Percentiles rank a stretch among this genome's conserved stretches.
Conservation (phyloP, 2,329 filamentous ascomycete species). For the Canariomyces notabilis region DNA sequence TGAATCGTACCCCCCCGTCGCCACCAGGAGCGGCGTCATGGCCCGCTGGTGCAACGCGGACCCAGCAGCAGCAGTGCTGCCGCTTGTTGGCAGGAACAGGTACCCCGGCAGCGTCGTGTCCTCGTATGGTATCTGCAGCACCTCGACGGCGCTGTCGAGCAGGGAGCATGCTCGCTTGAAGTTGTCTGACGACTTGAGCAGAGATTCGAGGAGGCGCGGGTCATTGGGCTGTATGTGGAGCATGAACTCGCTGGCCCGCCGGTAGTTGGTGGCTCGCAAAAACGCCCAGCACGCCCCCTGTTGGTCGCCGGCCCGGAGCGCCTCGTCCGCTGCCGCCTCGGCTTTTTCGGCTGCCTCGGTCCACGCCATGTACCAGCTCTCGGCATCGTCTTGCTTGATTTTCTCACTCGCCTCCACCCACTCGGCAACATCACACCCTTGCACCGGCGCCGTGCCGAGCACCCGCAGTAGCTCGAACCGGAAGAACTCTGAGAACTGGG, state of each 20-base stretch:
- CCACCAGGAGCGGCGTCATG: constrained; percentile 35
- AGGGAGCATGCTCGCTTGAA: constrained; percentile 29
- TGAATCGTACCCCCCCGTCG: constrained; percentile 33
- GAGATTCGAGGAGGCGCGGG: background rate
- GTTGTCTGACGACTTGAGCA: background rate
- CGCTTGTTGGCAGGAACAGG: constrained; percentile 32
- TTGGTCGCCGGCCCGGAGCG: constrained; percentile 27
- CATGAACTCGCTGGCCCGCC: constrained; percentile 34
- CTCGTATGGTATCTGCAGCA: constrained; percentile 37
- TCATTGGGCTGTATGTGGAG: constrained; percentile 3
- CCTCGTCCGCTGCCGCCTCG: constrained; percentile 33
- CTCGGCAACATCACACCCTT: constrained; percentile 38
- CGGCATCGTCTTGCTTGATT: constrained; percentile 36
- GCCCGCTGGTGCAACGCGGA: background rate
- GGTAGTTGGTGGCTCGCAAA: constrained; percentile 38
- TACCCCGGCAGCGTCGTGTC: constrained; percentile 33
- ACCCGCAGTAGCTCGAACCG: constrained; percentile 40
- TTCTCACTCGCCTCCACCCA: constrained; percentile 33
- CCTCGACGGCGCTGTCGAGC: constrained; percentile 27
- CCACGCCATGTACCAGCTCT: constrained; percentile 38
- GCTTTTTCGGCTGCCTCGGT: constrained; percentile 28
- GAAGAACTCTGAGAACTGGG: constrained; percentile 30
- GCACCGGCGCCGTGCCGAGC: constrained; percentile 32
- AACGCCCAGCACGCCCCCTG: constrained; percentile 32
- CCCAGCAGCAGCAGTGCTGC: constrained; percentile 13